These are phyloP conservation scores for Castanea crenata DNA, from an alignment of 306 rosid genomes.

Conservation along the genomic window DNA sequence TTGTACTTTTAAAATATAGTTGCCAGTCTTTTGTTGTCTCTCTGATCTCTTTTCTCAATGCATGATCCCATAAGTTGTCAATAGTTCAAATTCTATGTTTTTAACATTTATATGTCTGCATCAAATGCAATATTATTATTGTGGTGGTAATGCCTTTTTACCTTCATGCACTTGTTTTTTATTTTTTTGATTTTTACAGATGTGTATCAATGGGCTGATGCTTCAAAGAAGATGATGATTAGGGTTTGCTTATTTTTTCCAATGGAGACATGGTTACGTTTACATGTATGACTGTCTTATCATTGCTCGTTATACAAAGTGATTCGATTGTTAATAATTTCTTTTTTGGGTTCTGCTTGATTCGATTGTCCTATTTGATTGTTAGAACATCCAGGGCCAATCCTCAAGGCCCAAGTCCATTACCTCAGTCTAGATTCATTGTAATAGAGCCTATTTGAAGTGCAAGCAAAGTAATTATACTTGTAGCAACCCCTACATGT, in stretches of 20 bases:
- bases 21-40: background rate
- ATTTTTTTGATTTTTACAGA: constrained; percentile 46
- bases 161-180: constrained; percentile 3
- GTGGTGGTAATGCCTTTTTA: background rate
- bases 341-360: background rate
- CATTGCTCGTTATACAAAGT: constrained; percentile 7
- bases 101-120: background rate
- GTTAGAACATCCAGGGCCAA: too few relatives aligned
- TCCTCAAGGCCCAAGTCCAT: too few relatives aligned
- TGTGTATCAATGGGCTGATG: constrained; percentile 85
- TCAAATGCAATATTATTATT: background rate
- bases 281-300: constrained; percentile 46
- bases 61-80: background rate
- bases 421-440: too few relatives aligned
- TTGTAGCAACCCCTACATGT: too few relatives aligned
- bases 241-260: constrained; percentile 86
- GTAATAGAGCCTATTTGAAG: too few relatives aligned
- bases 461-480: too few relatives aligned
- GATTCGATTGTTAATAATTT: background rate
- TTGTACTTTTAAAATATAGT: background rate
- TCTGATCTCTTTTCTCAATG: background rate
- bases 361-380: too few relatives aligned
- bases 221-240: constrained; percentile 70
- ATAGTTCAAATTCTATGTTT: background rate
- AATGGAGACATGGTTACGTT: constrained; percentile 67